Percentiles rank a stretch among this genome's conserved stretches.
Conservation (phyloP, 345 rosid genomes). For the Syzygium aqueum region DNA sequence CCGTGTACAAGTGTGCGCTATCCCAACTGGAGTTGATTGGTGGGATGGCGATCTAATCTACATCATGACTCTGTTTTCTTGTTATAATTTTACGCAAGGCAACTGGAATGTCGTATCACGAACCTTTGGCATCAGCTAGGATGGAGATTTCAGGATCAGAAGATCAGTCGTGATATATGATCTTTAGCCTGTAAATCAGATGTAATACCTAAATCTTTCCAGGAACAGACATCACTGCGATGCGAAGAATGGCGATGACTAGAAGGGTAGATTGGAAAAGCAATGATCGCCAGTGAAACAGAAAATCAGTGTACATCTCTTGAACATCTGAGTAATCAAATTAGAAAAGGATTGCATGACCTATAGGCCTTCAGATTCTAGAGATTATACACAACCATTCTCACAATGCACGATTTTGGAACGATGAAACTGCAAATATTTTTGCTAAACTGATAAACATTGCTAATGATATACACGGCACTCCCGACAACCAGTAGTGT, state of each 20-base stretch:
- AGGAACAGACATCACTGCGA: background rate
- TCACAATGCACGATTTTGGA: background rate
- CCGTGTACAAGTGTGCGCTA: background rate
- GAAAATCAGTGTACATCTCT: background rate
- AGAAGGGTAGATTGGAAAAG: background rate
- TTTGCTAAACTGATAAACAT: background rate
- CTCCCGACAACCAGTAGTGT: background rate
- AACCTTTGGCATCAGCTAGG: background rate
- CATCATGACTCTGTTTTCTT: background rate
- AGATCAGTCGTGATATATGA: background rate
- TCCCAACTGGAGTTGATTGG: background rate
- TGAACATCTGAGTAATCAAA: background rate
- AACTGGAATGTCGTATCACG: background rate
- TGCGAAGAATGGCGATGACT: background rate
- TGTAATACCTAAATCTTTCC: background rate
- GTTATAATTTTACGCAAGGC: background rate
- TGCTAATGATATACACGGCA: background rate
- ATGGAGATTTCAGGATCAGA: background rate
- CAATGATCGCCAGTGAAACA: background rate
- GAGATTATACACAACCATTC: background rate
- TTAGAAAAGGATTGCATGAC: background rate
- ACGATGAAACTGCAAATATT: background rate
- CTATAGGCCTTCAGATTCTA: background rate
- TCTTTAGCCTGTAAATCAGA: background rate
- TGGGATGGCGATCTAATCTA: background rate